These are phyloP conservation scores for Cucurbita pepo DNA, from an alignment of 306 rosid species.

Conservation along the genomic window DNA sequence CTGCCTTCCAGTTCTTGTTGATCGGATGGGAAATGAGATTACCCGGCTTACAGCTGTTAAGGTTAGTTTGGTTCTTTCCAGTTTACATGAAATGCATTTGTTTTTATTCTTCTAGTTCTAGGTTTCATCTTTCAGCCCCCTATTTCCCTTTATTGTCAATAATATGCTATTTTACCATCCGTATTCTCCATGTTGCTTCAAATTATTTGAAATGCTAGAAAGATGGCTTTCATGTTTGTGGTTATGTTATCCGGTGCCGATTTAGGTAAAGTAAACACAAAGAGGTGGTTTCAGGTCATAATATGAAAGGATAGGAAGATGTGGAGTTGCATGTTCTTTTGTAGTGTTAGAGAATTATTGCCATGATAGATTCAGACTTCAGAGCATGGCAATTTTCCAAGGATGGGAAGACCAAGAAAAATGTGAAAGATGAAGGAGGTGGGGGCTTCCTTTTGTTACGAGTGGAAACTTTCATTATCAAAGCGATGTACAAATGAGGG, in stretches of 20 bases:
- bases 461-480: neutral
- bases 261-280: neutral
- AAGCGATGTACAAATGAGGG: too few species aligned
- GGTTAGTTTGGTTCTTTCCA: conserved; percentile 29
- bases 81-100: neutral
- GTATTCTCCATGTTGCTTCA: neutral
- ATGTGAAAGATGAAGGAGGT: neutral
- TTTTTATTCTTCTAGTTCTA: neutral
- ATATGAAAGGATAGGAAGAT: neutral
- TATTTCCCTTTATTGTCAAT: neutral
- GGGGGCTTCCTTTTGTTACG: neutral
- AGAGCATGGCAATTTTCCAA: neutral
- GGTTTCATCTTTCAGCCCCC: neutral
- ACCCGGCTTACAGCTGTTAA: conserved; percentile 97
- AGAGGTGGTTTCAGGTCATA: neutral
- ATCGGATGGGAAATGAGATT: conserved; percentile 99
- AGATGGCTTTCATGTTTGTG: neutral
- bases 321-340: neutral
- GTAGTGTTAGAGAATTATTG: neutral
- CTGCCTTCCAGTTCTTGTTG: conserved; percentile 97
- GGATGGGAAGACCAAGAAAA: neutral
- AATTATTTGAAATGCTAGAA: neutral
- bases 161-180: neutral
- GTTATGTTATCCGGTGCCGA: neutral
- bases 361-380: neutral